Evolutionary conservation across 1,139 yeast species (phyloP), one percentile per base, ranked within the genome.

Genomic region (Yamadazyma mexicana): DNA sequence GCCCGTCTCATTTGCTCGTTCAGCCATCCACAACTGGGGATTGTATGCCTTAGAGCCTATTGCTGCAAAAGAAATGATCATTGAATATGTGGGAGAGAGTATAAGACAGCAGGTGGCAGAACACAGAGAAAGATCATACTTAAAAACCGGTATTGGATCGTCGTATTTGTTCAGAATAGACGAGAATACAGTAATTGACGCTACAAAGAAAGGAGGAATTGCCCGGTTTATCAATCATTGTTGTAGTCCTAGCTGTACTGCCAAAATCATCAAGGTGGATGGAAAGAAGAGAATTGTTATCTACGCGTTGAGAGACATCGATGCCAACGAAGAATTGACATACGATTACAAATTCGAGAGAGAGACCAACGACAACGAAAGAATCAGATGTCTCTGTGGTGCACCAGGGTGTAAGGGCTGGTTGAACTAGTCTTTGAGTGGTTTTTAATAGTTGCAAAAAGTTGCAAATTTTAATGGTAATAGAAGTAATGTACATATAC

Each of bases 11-110:
- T 91, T 91, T 70, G 97, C 98, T 0, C 71, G 98, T 40, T 89
- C 98, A 1, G 95, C 97, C 0, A 92, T 92, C 53, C 98, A 94
- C 59, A 89, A 92, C 56, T 92, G 98, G 98, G 99, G 99, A 0
- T 66, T 92, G 35, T 92, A 89, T 63, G 98, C 98, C 0, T 69
- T 87, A 56, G 98, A 92, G 55, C 95, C 95, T 1, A 92, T 92
- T 55, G 87, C 89, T 11, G 94, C 95, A 1, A 86, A 84, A 50
- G 98, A 92, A 62, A 92, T 92, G 97, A 91, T 92, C 54, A 92
- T 94, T 45, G 99, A 94, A 61, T 92, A 92, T 55, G 98, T 92
- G n/a, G 99, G 99, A 25, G 98, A 92, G 54, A 77, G 95, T 43
- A 83, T 94, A 26, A 73, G 98, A 44, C 97, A 91, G 55, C 96